phyloP scores from a whole-genome alignment of 371 early-diverging fungal species.

The Saksenaea oblongispora region DNA sequence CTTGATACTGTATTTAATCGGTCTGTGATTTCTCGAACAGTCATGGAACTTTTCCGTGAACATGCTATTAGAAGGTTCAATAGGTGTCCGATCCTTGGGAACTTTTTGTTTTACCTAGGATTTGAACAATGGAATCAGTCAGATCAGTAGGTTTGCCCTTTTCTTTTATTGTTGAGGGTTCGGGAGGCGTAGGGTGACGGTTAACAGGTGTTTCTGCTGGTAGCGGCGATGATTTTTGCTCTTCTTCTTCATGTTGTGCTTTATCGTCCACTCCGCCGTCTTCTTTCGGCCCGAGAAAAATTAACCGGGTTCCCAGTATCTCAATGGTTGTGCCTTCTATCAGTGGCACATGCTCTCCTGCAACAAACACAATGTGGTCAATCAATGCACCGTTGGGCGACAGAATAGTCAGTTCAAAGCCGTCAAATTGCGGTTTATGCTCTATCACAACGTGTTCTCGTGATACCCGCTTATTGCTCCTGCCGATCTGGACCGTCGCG shows the following conservation, averaged over 20 bases:
- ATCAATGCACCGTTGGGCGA: slow-evolving; percentile 52
- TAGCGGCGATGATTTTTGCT: not conserved
- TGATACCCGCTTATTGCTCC: slow-evolving; percentile 47
- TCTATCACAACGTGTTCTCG: slow-evolving; percentile 50
- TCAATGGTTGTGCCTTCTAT: slow-evolving; percentile 28
- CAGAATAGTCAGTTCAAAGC: slow-evolving; percentile 45
- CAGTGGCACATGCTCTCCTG: slow-evolving; percentile 27
- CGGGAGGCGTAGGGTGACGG: not conserved
- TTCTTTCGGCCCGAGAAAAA: slow-evolving; percentile 17
- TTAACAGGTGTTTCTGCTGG: not conserved
- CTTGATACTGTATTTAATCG: not conserved
- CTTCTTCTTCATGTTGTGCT: not conserved
- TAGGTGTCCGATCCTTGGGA: not conserved
- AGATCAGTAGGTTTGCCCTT: slow-evolving; percentile 7
- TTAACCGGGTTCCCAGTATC: slow-evolving; percentile 26
- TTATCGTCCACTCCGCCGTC: not conserved
- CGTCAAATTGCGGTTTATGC: slow-evolving; percentile 27
- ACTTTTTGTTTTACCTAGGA: slow-evolving; percentile 18
- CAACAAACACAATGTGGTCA: slow-evolving; percentile 24
- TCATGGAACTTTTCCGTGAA: slow-evolving; percentile 30
- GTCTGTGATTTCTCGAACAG: slow-evolving; percentile 10
- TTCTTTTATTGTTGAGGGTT: not conserved
- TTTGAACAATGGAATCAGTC: slow-evolving; percentile 20
- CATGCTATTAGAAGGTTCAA: slow-evolving; percentile 11
- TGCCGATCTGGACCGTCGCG: slow-evolving; percentile 49